Evolutionary conservation across 2,329 filamentous ascomycete genomes (phyloP).

Genomic region (Nannizziopsis arthrosporioides): DNA sequence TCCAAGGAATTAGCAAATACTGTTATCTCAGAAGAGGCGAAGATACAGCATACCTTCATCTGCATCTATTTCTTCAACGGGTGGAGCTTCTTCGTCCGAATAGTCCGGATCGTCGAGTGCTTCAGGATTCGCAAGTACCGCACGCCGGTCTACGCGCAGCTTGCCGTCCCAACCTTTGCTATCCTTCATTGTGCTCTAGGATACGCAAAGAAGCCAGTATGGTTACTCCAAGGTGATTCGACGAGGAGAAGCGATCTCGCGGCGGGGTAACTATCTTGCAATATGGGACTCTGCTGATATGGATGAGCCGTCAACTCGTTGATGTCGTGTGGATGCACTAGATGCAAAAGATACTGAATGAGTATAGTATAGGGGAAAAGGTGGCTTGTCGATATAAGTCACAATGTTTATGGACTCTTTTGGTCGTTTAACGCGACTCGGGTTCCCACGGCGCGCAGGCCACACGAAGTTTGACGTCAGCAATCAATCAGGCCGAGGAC

Average conservation of each 20-base stretch:
- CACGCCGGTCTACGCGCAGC: conserved; percentile 51
- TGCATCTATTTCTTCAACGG: conserved; percentile 62
- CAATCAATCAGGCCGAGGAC: no score
- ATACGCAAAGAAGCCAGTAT: neutral
- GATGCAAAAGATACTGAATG: no score
- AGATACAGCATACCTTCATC: conserved; percentile 55
- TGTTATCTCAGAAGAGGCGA: neutral
- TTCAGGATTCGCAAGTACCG: conserved; percentile 63
- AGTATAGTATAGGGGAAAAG: no score
- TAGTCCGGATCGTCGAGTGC: conserved; percentile 76
- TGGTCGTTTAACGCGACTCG: no score
- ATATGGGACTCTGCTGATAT: no score
- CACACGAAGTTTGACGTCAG: no score
- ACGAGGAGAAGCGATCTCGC: neutral
- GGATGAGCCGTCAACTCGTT: no score
- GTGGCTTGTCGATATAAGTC: no score
- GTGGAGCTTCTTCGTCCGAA: conserved; percentile 57
- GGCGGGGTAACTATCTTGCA: neutral
- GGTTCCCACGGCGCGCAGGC: no score
- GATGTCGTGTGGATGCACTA: no score
- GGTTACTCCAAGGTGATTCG: neutral
- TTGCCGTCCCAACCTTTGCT: conserved; percentile 39
- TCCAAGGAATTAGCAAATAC: conserved; percentile 11
- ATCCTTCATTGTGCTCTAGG: conserved; percentile 27
- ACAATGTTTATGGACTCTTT: no score